A percentile compares a stretch with the other conserved stretches of the same genome.
phyloP scores from a whole-genome alignment of 1,139 yeast genomes.

The Pichia sp. region DNA sequence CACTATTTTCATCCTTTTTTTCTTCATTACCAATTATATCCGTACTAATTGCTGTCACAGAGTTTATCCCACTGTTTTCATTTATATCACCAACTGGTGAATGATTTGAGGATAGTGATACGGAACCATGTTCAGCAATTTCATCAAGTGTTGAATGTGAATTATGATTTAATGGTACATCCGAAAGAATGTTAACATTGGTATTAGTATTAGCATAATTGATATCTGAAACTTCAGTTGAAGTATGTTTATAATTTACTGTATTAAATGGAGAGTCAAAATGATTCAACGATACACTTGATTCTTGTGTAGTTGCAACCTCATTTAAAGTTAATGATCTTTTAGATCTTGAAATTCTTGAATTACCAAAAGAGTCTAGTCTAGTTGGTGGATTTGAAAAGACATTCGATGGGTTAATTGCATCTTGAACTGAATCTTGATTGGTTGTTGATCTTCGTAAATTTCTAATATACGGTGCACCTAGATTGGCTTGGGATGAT shows the following conservation, averaged over 20 bases:
- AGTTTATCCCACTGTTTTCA: background rate
- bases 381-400: constrained; percentile 6
- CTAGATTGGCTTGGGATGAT: constrained; percentile 1
- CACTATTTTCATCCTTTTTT: background rate
- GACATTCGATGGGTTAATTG: background rate
- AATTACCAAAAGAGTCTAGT: constrained; percentile 5
- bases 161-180: background rate
- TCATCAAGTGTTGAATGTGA: constrained; percentile 5
- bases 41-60: no score
- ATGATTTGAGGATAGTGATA: background rate
- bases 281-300: background rate
- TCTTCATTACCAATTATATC: no score
- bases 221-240: background rate
- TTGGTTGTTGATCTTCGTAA: background rate
- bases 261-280: background rate
- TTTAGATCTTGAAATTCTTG: constrained; percentile 25
- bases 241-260: background rate
- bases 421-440: background rate
- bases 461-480: background rate
- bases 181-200: background rate
- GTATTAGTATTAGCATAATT: background rate
- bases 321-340: constrained; percentile 30
- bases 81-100: background rate
- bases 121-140: constrained; percentile 6
- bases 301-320: constrained; percentile 27